Base-by-base conservation (phyloP, 345 rosid genomes). In the Camelina hispida region DNA sequence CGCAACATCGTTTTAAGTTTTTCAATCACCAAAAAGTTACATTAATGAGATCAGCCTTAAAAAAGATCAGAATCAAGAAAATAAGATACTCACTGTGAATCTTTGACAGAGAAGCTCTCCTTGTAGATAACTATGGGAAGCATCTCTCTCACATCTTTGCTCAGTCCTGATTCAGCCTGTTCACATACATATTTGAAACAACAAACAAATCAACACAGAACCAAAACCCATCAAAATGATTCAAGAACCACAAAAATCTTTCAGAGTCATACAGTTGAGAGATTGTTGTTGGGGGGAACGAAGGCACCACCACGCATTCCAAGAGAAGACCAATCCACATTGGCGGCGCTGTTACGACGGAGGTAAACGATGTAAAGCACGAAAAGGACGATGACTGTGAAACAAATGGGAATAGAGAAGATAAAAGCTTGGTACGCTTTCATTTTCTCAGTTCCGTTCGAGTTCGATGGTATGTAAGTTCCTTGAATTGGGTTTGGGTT, bases 81-180 rank as follows among this genome's bases (percentile, higher is more conserved):
- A 25, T 42, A 30, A 13, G 9, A 43, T 4, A 4, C 93, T 89
- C 55, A 92, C 97, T 64, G 92, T 67, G 85, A 80, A 62, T 92
- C 97, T 53, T 59, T 83, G 34, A 88, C 77, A 4, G 88, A 75
- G 84, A 87, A 92, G 83, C 92, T 90, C 82, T 90, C 89, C 70
- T 69, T 87, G 75, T 82, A 92, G 22, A 92, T 78, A 15, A 92
- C 79, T 80, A 88, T 79, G 55, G 97, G 97, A 20, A 92, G 82
- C 97, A 92, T 88, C 86, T 84, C 94, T 71, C 97, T 86, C 69
- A 90, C 54, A 57, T 90, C 96, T 77, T 88, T 88, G 77, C 81
- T 85, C 85, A 92, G 76, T 9, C 97, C 96, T 83, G 81, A 14
- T 62, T 88, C 92, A 82, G 66, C 81, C 89, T 88, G 82, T 67